These are phyloP conservation scores for Acidomyces sp. DNA, from an alignment of 495 filamentous ascomycete species.

Conservation along the genomic window DNA sequence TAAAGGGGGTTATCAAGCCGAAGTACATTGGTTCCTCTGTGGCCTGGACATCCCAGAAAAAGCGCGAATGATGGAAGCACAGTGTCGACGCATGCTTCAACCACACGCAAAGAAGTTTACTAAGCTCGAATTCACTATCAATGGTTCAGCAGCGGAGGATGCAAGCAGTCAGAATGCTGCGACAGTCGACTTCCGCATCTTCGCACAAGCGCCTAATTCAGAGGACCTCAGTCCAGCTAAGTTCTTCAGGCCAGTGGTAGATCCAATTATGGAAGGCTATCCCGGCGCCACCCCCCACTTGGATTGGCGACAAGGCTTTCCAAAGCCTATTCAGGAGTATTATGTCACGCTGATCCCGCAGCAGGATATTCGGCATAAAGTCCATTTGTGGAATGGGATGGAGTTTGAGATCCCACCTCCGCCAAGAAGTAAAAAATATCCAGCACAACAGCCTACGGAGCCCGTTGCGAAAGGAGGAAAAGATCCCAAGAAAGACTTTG, in stretches of 20 bases:
- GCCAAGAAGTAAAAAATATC: conserved; percentile 15
- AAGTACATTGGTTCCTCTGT: conserved; percentile 24
- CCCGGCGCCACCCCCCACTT: conserved; percentile 31
- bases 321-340: conserved; percentile 28
- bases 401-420: conserved; percentile 23
- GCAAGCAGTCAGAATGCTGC: conserved; percentile 19
- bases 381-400: conserved; percentile 22
- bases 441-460: conserved; percentile 20
- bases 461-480: neutral
- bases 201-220: conserved; percentile 21
- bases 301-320: conserved; percentile 25
- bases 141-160: conserved; percentile 14
- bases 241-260: conserved; percentile 30
- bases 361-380: conserved; percentile 21
- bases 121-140: conserved; percentile 18
- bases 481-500: conserved; percentile 6
- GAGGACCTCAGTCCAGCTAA: conserved; percentile 23
- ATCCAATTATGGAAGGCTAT: conserved; percentile 27
- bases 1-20: conserved; percentile 22
- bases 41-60: conserved; percentile 27
- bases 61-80: conserved; percentile 23
- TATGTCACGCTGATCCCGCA: conserved; percentile 29
- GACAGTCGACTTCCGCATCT: conserved; percentile 23
- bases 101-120: conserved; percentile 15
- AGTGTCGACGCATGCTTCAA: conserved; percentile 16